Evolutionary conservation across 176 grass and related monocot genomes (phyloP).

Genomic region (Oryza meyeriana): DNA sequence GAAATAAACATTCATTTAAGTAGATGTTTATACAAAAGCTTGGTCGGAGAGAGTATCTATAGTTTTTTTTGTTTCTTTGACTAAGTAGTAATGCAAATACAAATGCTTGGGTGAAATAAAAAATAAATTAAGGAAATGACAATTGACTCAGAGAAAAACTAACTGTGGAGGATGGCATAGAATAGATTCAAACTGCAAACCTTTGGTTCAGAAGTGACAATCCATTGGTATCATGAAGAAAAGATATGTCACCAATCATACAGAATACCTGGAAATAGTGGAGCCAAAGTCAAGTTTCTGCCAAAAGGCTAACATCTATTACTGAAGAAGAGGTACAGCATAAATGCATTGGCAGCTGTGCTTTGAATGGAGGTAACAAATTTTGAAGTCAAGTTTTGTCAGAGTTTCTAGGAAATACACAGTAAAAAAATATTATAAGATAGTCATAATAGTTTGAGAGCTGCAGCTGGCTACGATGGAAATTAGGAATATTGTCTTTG

Average conservation of each 20-base stretch:
- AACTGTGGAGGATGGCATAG: not conserved
- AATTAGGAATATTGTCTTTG: not conserved
- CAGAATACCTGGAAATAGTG: slow-evolving; percentile 67
- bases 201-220: slow-evolving; percentile 84
- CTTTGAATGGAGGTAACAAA: not conserved
- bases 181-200: slow-evolving; percentile 46
- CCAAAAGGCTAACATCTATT: slow-evolving; percentile 13
- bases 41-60: not conserved
- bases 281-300: slow-evolving; percentile 13
- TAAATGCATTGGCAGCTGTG: slow-evolving; percentile 2
- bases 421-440: slow-evolving; percentile 15
- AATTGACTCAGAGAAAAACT: not conserved
- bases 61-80: slow-evolving; percentile 5
- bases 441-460: slow-evolving; percentile 23
- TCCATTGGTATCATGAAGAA: slow-evolving; percentile 98
- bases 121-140: not conserved
- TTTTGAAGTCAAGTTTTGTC: not conserved
- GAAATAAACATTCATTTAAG: slow-evolving; percentile 24
- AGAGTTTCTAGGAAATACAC: slow-evolving; percentile 15
- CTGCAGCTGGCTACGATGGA: not conserved
- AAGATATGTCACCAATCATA: slow-evolving; percentile 93
- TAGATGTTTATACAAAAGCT: not conserved
- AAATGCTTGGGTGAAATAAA: not conserved
- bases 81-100: slow-evolving; percentile 2
- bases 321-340: not conserved